A percentile compares a stretch with the other conserved stretches of the same genome.
These are phyloP conservation scores for Symbiodinium natans DNA, from an alignment of 73 alveolate genomes.

Conservation along the genomic window DNA sequence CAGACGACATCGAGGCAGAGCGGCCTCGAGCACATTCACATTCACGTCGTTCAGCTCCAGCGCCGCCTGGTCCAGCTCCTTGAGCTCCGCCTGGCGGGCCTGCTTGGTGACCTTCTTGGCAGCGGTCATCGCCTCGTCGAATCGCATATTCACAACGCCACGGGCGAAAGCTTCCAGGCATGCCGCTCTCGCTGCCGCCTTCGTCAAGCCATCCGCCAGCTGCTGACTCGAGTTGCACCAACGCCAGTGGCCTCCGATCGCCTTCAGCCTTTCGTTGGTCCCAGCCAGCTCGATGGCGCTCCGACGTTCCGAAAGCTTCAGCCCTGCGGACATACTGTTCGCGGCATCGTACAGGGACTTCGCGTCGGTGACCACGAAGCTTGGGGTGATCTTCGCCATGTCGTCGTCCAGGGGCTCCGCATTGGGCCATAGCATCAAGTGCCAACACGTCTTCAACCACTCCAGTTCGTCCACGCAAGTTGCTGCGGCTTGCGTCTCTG, in stretches of 20 bases:
- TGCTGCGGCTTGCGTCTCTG: neutral
- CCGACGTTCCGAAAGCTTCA: neutral
- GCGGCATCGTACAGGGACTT: neutral
- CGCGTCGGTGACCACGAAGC: slow-evolving; percentile 3
- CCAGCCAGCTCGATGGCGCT: neutral
- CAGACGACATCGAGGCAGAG: neutral
- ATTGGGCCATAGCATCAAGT: neutral
- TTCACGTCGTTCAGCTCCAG: neutral
- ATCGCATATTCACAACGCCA: neutral
- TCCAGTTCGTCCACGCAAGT: neutral
- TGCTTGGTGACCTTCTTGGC: neutral
- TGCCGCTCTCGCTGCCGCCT: neutral
- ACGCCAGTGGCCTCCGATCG: neutral
- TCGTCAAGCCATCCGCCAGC: neutral
- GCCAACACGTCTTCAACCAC: neutral
- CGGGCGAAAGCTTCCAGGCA: neutral
- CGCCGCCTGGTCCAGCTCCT: neutral
- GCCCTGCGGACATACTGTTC: neutral
- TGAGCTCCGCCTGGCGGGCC: neutral
- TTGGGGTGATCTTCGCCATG: neutral
- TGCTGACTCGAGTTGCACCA: neutral
- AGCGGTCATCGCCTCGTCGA: neutral
- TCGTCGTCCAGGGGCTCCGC: neutral
- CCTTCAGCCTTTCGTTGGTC: neutral
- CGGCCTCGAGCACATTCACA: neutral